Percentiles rank a stretch among this genome's conserved stretches.
Evolutionary conservation across 768 basidiomycete genomes (phyloP).

Genomic region (Clathrus columnatus): DNA sequence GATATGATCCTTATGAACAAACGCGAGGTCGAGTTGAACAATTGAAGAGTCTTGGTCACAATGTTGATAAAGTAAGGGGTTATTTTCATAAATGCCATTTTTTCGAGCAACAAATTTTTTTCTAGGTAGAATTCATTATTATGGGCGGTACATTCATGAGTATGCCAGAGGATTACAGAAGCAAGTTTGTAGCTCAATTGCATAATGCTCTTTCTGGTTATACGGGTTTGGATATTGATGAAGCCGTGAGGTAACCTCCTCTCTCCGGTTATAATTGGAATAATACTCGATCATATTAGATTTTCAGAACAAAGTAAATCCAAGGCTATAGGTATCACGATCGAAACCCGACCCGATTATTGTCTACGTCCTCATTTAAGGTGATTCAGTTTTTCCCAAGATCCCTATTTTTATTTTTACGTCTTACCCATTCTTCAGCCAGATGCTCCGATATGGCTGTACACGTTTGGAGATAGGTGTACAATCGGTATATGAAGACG

Average conservation of each 20-base stretch:
- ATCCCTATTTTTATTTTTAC: background rate
- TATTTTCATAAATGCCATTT: background rate
- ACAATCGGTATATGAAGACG: constrained; percentile 98
- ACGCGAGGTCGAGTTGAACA: constrained; percentile 93
- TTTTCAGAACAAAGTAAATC: constrained; percentile 97
- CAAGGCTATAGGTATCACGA: constrained; percentile 98
- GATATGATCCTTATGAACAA: constrained; percentile 97
- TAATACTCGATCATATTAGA: constrained; percentile 34
- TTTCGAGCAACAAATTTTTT: background rate
- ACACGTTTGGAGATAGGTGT: constrained; percentile 98
- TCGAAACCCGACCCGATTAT: constrained; percentile 97
- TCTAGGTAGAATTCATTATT: constrained; percentile 79
- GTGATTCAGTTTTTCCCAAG: too few species aligned
- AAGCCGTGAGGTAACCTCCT: constrained; percentile 69
- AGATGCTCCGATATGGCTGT: constrained; percentile 99
- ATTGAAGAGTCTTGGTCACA: constrained; percentile 90
- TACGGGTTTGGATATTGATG: constrained; percentile 88
- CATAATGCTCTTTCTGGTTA: constrained; percentile 96
- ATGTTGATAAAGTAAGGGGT: constrained; percentile 78
- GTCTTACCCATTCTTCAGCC: constrained; percentile 35
- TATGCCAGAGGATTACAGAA: constrained; percentile 94
- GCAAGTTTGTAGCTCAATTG: constrained; percentile 87
- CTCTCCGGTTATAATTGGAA: background rate
- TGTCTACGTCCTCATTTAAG: constrained; percentile 94
- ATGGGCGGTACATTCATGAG: constrained; percentile 99